Percentiles rank a stretch among this genome's conserved stretches.
These are phyloP conservation scores for Euphorbia peplus DNA, from an alignment of 345 rosid genomes.

Conservation along the genomic window DNA sequence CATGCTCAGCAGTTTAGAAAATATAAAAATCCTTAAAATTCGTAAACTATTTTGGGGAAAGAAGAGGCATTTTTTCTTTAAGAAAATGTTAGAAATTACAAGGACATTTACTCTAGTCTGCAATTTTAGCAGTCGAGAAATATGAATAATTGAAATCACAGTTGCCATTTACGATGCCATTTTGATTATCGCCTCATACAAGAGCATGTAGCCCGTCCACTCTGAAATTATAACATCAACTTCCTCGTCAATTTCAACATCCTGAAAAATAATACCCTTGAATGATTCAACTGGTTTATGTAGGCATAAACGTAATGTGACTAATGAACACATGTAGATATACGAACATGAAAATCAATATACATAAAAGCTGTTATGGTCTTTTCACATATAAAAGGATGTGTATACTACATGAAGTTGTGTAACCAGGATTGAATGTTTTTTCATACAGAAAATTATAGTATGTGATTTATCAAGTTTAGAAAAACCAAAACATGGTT, in stretches of 20 bases:
- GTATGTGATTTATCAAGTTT: too few relatives aligned
- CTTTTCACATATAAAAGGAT: not conserved
- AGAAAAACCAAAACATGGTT: too few relatives aligned
- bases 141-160: too few relatives aligned
- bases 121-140: too few relatives aligned
- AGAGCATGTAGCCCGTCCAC: conserved; percentile 99
- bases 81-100: too few relatives aligned
- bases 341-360: conserved; percentile 18
- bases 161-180: conserved; percentile 16
- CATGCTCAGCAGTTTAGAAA: conserved; percentile 63
- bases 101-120: too few relatives aligned
- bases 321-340: conserved; percentile 13
- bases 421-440: too few relatives aligned
- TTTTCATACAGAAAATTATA: too few relatives aligned
- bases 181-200: conserved; percentile 69
- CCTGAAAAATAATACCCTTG: conserved; percentile 42
- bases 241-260: conserved; percentile 88
- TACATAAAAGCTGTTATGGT: too few relatives aligned
- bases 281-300: conserved; percentile 7
- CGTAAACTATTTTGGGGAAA: not conserved
- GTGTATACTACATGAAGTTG: not conserved
- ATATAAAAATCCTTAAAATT: not conserved
- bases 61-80: too few relatives aligned
- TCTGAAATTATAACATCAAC: conserved; percentile 96
- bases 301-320: conserved; percentile 7